Evolutionary conservation across 164 flowering plant species (phyloP).

Genomic region (Magnolia officinalis): DNA sequence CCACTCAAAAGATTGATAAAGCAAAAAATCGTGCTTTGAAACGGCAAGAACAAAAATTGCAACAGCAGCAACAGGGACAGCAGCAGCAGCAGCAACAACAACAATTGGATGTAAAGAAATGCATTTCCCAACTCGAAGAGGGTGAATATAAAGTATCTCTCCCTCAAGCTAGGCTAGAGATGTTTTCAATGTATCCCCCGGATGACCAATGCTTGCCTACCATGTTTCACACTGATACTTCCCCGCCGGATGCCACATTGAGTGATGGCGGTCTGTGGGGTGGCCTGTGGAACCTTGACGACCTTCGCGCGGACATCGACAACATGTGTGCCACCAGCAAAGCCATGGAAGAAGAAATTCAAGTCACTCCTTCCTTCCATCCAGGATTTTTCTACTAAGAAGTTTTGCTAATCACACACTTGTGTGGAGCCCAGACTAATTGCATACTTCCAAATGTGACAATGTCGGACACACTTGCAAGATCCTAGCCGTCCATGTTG

Average conservation of each 20-base stretch:
- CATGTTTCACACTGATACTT: constrained; percentile 11
- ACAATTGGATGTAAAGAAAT: constrained; percentile 33
- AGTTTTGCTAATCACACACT: no score
- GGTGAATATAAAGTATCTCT: constrained; percentile 12
- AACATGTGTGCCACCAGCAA: constrained; percentile 24
- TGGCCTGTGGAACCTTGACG: constrained; percentile 65
- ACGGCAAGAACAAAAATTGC: constrained; percentile 3
- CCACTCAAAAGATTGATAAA: background rate
- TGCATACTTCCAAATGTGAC: no score
- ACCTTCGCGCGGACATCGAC: constrained; percentile 23
- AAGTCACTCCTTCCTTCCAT: constrained; percentile 7
- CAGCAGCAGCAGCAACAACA: constrained; percentile 27
- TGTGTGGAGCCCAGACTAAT: no score
- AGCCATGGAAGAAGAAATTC: constrained; percentile 11
- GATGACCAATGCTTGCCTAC: constrained; percentile 31
- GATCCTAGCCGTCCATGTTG: no score
- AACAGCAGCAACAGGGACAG: constrained; percentile 13
- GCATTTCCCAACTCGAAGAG: constrained; percentile 38
- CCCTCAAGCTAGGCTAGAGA: constrained; percentile 13
- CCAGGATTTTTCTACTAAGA: constrained; percentile 5
- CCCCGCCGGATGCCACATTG: constrained; percentile 16
- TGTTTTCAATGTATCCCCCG: constrained; percentile 14
- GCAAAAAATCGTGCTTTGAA: constrained; percentile 1
- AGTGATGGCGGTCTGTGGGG: constrained; percentile 52
- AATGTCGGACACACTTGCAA: no score